These are phyloP conservation scores for Yamadazyma phyllophila DNA, from an alignment of 805 yeast genomes.

Conservation along the genomic window DNA sequence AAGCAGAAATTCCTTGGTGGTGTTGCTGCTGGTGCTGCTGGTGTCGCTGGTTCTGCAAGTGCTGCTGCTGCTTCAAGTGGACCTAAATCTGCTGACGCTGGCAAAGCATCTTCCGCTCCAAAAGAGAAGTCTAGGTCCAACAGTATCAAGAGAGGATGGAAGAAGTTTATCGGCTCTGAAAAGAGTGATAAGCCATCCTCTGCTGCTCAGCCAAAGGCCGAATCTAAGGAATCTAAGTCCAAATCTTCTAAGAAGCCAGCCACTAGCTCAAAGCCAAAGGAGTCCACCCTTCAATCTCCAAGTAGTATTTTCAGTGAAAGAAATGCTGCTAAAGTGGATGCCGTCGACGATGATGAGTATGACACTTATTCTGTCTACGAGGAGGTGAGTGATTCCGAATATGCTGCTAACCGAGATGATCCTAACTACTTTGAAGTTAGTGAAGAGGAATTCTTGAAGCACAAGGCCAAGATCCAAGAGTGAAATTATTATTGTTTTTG, in stretches of 20 bases:
- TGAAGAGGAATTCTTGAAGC: conserved; percentile 24
- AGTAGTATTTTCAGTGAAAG: neutral
- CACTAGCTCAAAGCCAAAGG: neutral
- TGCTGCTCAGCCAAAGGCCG: neutral
- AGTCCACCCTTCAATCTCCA: conserved; percentile 2
- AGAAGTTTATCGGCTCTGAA: conserved; percentile 6
- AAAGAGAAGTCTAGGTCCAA: conserved; percentile 9
- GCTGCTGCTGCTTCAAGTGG: conserved; percentile 14
- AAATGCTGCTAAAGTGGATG: neutral
- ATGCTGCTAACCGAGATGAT: conserved; percentile 41
- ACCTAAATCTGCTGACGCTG: neutral
- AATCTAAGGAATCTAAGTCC: neutral
- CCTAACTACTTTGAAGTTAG: conserved; percentile 47
- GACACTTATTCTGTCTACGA: conserved; percentile 37
- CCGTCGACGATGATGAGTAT: conserved; percentile 16
- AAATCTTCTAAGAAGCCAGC: neutral
- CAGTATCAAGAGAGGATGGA: conserved; percentile 13
- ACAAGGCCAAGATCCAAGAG: conserved; percentile 13
- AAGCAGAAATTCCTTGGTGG: conserved; percentile 10
- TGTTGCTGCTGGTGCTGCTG: conserved; percentile 13
- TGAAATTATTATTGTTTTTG: conserved; percentile 5
- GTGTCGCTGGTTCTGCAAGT: conserved; percentile 13
- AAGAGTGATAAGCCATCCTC: neutral
- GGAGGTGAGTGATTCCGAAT: conserved; percentile 50
- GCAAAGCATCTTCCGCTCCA: neutral